These are phyloP conservation scores for Teratosphaeria gauchensis DNA, from an alignment of 2,329 filamentous ascomycete species.

Conservation along the genomic window DNA sequence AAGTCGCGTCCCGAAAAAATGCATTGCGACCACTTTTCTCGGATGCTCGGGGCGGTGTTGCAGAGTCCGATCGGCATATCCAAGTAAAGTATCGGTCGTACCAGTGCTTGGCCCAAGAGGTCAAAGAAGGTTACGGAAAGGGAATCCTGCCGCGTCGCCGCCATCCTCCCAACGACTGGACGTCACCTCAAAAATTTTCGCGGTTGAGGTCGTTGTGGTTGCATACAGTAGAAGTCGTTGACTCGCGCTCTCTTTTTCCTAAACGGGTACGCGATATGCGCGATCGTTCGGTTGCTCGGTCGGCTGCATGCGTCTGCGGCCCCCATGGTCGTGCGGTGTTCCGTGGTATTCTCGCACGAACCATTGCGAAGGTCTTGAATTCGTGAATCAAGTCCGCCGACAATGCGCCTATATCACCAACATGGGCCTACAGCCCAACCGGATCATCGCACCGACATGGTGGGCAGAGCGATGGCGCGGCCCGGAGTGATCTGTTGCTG, in stretches of 20 bases:
- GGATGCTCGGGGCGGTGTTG: not conserved
- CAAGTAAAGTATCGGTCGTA: no score
- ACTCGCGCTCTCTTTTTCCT: no score
- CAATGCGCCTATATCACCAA: not conserved
- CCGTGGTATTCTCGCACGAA: not conserved
- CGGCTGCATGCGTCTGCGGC: not conserved
- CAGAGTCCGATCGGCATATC: no score
- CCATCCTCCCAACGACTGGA: not conserved
- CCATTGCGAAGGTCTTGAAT: not conserved
- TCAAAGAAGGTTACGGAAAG: not conserved
- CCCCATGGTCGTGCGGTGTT: not conserved
- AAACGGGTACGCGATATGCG: not conserved
- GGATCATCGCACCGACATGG: not conserved
- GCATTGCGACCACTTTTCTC: not conserved
- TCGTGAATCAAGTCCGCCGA: not conserved
- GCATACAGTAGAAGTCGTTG: not conserved
- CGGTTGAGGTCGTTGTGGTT: not conserved
- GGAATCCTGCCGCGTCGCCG: not conserved
- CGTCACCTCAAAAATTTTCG: not conserved
- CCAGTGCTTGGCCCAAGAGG: not conserved
- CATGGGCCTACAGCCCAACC: not conserved
- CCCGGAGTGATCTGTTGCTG: not conserved
- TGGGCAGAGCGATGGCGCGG: not conserved
- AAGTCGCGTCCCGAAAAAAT: not conserved
- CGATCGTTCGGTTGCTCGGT: not conserved